A percentile compares a stretch with the other conserved stretches of the same genome.
Conservation (phyloP, 208 protist species). For the Trypanosoma conorhini region DNA sequence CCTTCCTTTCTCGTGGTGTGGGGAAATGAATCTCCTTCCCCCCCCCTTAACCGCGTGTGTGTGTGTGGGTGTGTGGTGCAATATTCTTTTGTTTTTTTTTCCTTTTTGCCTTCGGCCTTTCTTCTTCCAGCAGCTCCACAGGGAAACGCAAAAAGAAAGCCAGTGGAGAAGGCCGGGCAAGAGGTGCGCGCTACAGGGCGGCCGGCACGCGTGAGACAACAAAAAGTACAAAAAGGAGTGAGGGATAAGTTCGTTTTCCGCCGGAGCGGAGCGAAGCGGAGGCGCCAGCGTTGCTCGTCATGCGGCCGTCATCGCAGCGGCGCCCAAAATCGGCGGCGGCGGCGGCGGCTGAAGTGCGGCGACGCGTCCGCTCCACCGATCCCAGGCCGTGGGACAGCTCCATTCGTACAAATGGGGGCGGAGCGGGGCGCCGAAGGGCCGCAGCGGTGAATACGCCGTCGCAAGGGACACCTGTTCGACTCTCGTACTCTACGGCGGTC, state of each 20-base stretch:
- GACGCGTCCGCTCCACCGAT: conserved; percentile 2
- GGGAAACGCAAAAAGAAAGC: background rate
- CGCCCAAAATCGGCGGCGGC: conserved; percentile 18
- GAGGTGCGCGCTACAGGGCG: background rate
- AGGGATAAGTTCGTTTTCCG: no score
- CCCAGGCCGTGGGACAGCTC: conserved; percentile 33
- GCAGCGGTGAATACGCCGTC: background rate
- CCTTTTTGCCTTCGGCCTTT: background rate
- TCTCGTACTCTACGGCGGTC: background rate
- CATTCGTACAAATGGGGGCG: conserved; percentile 13
- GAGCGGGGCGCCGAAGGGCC: background rate
- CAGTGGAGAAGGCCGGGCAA: background rate
- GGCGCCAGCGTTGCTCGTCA: background rate
- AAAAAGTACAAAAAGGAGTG: background rate
- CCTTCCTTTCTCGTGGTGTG: background rate
- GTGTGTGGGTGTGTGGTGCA: background rate
- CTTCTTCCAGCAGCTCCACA: background rate
- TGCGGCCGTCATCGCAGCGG: conserved; percentile 15
- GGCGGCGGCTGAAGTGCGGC: background rate
- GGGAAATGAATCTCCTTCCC: background rate
- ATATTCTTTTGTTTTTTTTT: background rate
- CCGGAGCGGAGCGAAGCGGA: no score
- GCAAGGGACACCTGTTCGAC: background rate
- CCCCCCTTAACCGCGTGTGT: background rate
- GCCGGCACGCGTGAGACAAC: background rate